Percentiles rank a stretch among this genome's conserved stretches.
These are phyloP conservation scores for Pseudocercospora cruenta DNA, from an alignment of 2,329 filamentous ascomycete species.

Conservation along the genomic window DNA sequence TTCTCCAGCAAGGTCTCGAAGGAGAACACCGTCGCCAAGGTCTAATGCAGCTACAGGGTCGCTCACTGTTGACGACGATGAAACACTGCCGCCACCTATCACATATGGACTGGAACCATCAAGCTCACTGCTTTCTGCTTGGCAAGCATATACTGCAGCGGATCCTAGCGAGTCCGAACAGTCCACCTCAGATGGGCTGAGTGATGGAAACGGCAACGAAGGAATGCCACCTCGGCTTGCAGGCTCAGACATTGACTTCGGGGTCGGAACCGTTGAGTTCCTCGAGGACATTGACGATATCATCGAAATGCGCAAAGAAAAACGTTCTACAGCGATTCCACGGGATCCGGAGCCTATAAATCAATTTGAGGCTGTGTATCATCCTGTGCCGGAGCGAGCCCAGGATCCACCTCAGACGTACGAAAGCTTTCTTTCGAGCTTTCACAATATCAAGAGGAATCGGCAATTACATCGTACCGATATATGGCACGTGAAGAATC, in stretches of 20 bases:
- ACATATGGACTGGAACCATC: not conserved
- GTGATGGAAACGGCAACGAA: not conserved
- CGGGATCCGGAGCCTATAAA: not conserved
- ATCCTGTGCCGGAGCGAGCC: not conserved
- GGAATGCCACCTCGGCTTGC: no score
- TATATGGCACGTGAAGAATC: not conserved
- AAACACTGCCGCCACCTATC: not conserved
- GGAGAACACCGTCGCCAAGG: not conserved
- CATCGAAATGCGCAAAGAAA: not conserved
- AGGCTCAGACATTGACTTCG: not conserved
- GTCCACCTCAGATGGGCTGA: not conserved
- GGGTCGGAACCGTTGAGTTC: not conserved
- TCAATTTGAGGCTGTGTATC: not conserved
- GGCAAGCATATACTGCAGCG: not conserved
- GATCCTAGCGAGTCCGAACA: not conserved
- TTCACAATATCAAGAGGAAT: not conserved
- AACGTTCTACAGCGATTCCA: not conserved
- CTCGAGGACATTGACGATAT: not conserved
- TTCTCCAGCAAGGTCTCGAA: not conserved
- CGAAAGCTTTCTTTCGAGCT: not conserved
- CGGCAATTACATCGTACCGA: not conserved
- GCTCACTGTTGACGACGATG: not conserved
- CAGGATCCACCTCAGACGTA: not conserved
- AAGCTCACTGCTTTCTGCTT: not conserved
- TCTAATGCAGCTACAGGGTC: not conserved